phyloP scores from a whole-genome alignment of 2,329 filamentous ascomycete genomes.

The Stagonosporopsis cucurbitacearum region DNA sequence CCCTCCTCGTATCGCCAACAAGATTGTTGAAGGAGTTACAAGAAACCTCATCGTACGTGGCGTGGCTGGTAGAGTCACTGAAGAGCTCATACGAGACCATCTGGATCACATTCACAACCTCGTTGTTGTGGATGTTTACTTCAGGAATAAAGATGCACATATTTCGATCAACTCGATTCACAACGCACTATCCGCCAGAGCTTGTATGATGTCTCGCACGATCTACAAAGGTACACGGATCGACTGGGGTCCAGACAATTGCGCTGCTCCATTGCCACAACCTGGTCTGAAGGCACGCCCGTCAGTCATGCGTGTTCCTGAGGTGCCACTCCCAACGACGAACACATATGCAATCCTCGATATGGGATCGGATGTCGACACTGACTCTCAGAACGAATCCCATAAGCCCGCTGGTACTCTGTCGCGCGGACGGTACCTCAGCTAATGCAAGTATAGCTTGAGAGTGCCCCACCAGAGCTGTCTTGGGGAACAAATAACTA shows the following conservation, averaged over 20 bases:
- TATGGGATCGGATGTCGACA: conserved; percentile 33
- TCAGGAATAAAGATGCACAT: conserved; percentile 65
- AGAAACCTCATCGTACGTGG: conserved; percentile 75
- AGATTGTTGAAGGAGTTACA: conserved; percentile 70
- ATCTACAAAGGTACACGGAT: conserved; percentile 75
- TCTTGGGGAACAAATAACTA: too few species aligned
- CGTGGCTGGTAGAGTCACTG: conserved; percentile 64
- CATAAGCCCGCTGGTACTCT: conserved; percentile 31
- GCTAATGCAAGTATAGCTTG: conserved; percentile 29
- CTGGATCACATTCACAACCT: conserved; percentile 85
- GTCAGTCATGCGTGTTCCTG: conserved; percentile 10
- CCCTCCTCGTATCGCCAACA: conserved; percentile 66
- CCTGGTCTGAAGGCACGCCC: conserved; percentile 18
- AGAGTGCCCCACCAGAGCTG: neutral
- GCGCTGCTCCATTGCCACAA: conserved; percentile 63
- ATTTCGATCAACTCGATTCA: conserved; percentile 80
- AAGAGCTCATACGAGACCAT: conserved; percentile 70
- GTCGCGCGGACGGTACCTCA: conserved; percentile 29
- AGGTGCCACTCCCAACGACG: conserved; percentile 31
- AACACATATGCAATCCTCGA: conserved; percentile 44
- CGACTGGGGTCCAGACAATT: conserved; percentile 76
- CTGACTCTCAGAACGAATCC: conserved; percentile 36
- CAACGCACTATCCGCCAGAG: conserved; percentile 75
- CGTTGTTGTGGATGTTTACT: conserved; percentile 69
- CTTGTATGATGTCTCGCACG: conserved; percentile 73